A percentile compares a stretch with the other conserved stretches of the same genome.
These are phyloP conservation scores for Aspergillus transmontanensis DNA, from an alignment of 2,329 filamentous ascomycete genomes.

Conservation along the genomic window DNA sequence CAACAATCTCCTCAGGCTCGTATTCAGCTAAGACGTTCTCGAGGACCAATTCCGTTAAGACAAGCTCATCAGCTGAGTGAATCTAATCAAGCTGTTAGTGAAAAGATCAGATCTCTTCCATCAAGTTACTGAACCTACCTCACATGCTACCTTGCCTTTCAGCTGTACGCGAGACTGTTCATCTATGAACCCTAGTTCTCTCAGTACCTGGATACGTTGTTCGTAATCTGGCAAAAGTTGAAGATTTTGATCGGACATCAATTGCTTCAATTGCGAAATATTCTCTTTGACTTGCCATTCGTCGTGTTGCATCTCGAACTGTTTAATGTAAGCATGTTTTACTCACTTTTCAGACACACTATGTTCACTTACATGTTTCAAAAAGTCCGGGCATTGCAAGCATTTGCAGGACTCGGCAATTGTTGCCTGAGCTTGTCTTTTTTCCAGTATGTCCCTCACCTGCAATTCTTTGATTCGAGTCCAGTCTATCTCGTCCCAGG, in stretches of 20 bases:
- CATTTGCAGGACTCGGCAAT: conserved; percentile 67
- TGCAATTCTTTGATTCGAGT: conserved; percentile 78
- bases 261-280: conserved; percentile 80
- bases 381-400: conserved; percentile 72
- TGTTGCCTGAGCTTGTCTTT: conserved; percentile 65
- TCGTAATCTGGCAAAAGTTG: conserved; percentile 96
- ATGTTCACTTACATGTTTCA: conserved; percentile 74
- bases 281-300: conserved; percentile 96
- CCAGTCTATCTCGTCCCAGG: conserved; percentile 86
- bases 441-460: conserved; percentile 76
- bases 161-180: conserved; percentile 83
- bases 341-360: not conserved
- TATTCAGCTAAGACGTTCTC: conserved; percentile 96
- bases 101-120: conserved; percentile 2
- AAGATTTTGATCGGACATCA: conserved; percentile 94
- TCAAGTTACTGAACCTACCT: conserved; percentile 50
- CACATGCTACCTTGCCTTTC: conserved; percentile 97
- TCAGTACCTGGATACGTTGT: conserved; percentile 87
- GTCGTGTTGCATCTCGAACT: conserved; percentile 95
- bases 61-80: conserved; percentile 93
- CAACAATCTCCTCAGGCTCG: conserved; percentile 94
- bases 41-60: conserved; percentile 91
- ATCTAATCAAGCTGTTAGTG: conserved; percentile 53
- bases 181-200: conserved; percentile 91
- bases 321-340: conserved; percentile 24